phyloP scores from a whole-genome alignment of 2,329 filamentous ascomycete genomes.

The Furcasterigmium sp. region DNA sequence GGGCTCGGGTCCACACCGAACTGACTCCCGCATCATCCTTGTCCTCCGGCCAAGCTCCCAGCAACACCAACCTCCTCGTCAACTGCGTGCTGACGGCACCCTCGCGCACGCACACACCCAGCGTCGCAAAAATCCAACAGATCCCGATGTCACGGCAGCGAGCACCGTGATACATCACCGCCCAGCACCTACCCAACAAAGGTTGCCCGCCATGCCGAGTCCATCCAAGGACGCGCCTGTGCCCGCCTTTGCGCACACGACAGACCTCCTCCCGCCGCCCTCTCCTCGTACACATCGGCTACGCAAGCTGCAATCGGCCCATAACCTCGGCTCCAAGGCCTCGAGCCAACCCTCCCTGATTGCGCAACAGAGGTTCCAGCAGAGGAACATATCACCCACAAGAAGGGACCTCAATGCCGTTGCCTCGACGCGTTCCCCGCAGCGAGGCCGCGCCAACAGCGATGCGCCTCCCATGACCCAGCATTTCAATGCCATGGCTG shows the following conservation, averaged over 20 bases:
- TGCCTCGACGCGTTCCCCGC: constrained; percentile 31
- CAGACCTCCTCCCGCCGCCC: constrained; percentile 48
- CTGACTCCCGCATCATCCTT: no score
- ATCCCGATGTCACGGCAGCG: no score
- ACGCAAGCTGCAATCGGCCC: constrained; percentile 71
- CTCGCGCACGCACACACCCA: no score
- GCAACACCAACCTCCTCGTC: no score
- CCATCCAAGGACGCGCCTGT: constrained; percentile 20
- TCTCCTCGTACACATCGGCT: constrained; percentile 64
- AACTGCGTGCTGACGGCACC: no score
- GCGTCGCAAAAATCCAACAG: no score
- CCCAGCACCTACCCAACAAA: not conserved
- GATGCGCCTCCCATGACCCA: constrained; percentile 50
- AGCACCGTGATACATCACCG: no score
- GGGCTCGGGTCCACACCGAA: no score
- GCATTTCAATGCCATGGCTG: constrained; percentile 28
- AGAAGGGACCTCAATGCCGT: constrained; percentile 24
- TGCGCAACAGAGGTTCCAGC: constrained; percentile 55
- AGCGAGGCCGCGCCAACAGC: constrained; percentile 64
- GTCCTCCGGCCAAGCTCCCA: no score
- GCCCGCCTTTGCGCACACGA: constrained; percentile 18
- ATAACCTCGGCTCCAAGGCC: constrained; percentile 56
- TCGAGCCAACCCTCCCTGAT: constrained; percentile 49
- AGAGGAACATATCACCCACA: constrained; percentile 21
- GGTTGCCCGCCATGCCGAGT: constrained; percentile 20